Percentiles rank a stretch among this genome's conserved stretches.
Evolutionary conservation across 2,329 filamentous ascomycete genomes (phyloP).

Genomic region (Diatrype stigma): DNA sequence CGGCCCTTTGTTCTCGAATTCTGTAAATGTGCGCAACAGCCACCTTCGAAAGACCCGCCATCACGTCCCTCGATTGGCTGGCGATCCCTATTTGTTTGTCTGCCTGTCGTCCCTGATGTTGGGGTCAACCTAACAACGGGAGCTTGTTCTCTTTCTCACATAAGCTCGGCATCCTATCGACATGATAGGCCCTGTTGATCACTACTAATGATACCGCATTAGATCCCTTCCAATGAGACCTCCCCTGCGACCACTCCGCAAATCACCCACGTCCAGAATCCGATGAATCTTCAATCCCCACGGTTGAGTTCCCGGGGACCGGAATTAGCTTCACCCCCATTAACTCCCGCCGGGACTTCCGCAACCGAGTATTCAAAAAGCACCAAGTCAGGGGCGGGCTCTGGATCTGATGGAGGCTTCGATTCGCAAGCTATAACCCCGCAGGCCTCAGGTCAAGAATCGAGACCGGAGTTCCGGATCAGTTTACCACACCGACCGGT

Average conservation of each 20-base stretch:
- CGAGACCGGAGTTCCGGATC: slow-evolving; percentile 37
- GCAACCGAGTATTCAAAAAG: slow-evolving; percentile 31
- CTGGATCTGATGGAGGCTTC: slow-evolving; percentile 20
- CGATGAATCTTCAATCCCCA: slow-evolving; percentile 62
- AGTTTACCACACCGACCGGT: slow-evolving; percentile 37
- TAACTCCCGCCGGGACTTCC: slow-evolving; percentile 77
- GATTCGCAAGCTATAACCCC: slow-evolving; percentile 56
- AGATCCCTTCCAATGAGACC: slow-evolving; percentile 60
- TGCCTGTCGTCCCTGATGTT: not conserved
- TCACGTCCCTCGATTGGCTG: not conserved
- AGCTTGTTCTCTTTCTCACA: not conserved
- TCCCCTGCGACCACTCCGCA: slow-evolving; percentile 58
- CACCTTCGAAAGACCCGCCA: not conserved
- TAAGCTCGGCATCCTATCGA: not conserved
- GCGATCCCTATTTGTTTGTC: not conserved
- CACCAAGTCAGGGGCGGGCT: slow-evolving; percentile 14
- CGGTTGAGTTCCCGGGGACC: slow-evolving; percentile 63
- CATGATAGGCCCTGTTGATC: not conserved
- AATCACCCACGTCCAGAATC: slow-evolving; percentile 62
- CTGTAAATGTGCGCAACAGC: not conserved
- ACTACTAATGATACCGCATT: slow-evolving; percentile 15
- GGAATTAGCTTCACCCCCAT: slow-evolving; percentile 78
- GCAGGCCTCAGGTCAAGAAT: slow-evolving; percentile 59
- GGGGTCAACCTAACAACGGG: not conserved
- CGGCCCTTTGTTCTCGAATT: not conserved